Evolutionary conservation across 2,329 filamentous ascomycete genomes (phyloP), one percentile per base, ranked within the genome.

Genomic region (Calonectria multiphialidica): DNA sequence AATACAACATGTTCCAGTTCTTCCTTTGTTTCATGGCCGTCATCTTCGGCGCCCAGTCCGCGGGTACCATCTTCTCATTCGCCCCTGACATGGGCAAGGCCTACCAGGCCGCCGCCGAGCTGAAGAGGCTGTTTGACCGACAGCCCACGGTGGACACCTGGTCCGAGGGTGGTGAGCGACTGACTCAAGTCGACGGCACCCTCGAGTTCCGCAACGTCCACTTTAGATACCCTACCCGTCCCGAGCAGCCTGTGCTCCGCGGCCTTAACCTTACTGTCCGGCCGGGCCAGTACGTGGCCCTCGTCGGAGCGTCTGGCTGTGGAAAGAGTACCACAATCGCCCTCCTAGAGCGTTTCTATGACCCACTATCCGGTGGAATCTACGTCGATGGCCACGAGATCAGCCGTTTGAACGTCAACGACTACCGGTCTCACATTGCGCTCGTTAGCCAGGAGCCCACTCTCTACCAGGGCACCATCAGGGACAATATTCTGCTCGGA

Each of bases 391-490:
- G 92, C 68, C 91, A 92, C 74, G 94, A 98, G 74, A 95, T 98
- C 78, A 93, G 91, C 72, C 88, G 88, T 13, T 87, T 98, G 61
- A 96, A 98, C 79, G 88, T 98, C 80, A 95, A 94, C 83, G 92
- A 96, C 68, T 98, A 98, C 85, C 93, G 97, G 65, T 92, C 90
- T 21, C 91, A 93, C 82, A 90, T 98, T 74, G 93, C 96, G 0
- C 92, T 99, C 12, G 96, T 99, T 16, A 95, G 93, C 40, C 97
- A 98, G 81, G 97, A 98, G 82, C 96, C 97, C 0, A 98, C 96
- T 0, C 86, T 99, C 0, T 99, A 98, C 84, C 95, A 98, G 82
- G 97, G 96, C 50, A 96, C 93, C 0, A 95, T 99, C 79, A 91
- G 90, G 76, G 96, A 98, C 40, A 98, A 98, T 81, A 95, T 98